A percentile compares a stretch with the other conserved stretches of the same genome.
Conservation (phyloP, 331 rosid species). For the Spiraea crenata region DNA sequence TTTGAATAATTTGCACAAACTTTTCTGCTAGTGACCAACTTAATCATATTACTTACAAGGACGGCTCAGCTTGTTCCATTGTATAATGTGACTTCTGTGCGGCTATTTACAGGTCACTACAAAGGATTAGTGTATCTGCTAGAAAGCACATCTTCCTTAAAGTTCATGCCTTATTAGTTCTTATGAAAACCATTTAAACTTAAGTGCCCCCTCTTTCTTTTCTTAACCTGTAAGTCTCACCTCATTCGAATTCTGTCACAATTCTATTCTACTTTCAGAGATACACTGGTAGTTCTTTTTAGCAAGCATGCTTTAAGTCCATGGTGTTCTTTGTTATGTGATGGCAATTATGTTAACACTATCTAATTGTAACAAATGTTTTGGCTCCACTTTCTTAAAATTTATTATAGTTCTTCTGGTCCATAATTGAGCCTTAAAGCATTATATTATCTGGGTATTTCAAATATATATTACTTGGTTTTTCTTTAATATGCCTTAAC, state of each 20-base stretch:
- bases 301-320: neutral
- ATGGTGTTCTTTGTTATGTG: neutral
- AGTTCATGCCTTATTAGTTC: neutral
- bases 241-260: neutral
- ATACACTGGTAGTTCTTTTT: neutral
- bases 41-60: neutral
- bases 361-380: neutral
- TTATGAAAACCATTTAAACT: neutral
- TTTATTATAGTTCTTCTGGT: neutral
- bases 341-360: neutral
- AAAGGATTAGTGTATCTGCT: neutral
- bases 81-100: neutral
- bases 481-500: conserved; percentile 11
- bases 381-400: neutral
- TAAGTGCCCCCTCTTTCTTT: neutral
- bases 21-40: neutral
- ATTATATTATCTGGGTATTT: neutral
- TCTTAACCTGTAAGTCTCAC: neutral
- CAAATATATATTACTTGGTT: conserved; percentile 1
- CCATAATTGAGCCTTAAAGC: neutral
- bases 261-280: neutral
- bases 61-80: neutral
- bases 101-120: neutral
- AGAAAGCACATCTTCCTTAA: neutral
- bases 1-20: neutral